A percentile compares a stretch with the other conserved stretches of the same genome.
Conservation (phyloP, 2,329 filamentous ascomycete genomes). For the Verticillium zaregamsianum region DNA sequence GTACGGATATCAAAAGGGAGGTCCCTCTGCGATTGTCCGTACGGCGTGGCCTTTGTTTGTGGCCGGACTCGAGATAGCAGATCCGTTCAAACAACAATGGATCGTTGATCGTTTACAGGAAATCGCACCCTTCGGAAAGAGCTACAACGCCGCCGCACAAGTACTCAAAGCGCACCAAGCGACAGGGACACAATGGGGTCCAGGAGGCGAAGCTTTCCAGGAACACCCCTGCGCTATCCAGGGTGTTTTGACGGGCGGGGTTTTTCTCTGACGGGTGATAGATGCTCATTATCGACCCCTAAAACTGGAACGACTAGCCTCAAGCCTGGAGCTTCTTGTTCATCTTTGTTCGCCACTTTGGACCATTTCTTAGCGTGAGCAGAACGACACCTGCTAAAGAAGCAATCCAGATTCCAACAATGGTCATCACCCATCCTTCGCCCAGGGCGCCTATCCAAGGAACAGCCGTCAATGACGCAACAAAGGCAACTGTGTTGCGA, state of each 20-base stretch:
- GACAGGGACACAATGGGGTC: background rate
- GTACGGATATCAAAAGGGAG: conserved; percentile 26
- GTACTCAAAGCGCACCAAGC: background rate
- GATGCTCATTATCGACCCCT: too few relatives aligned
- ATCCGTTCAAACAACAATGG: conserved; percentile 26
- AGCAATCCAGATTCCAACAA: background rate
- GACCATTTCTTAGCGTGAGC: background rate
- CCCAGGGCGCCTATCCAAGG: background rate
- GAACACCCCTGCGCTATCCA: too few relatives aligned
- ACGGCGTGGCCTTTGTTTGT: conserved; percentile 30
- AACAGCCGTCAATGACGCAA: background rate
- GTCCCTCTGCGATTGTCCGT: conserved; percentile 24
- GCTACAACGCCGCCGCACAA: background rate
- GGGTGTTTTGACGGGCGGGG: too few relatives aligned
- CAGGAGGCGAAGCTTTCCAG: background rate
- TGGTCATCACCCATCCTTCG: background rate
- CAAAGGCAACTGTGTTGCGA: background rate
- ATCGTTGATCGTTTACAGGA: conserved; percentile 23
- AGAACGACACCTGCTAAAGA: background rate
- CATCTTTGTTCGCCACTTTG: too few relatives aligned
- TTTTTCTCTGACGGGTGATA: too few relatives aligned
- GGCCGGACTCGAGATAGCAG: conserved; percentile 28
- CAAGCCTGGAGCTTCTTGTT: too few relatives aligned
- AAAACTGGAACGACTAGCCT: too few relatives aligned
- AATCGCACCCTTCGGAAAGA: background rate